phyloP scores from a whole-genome alignment of 805 yeast genomes.

The Pichia exigua region DNA sequence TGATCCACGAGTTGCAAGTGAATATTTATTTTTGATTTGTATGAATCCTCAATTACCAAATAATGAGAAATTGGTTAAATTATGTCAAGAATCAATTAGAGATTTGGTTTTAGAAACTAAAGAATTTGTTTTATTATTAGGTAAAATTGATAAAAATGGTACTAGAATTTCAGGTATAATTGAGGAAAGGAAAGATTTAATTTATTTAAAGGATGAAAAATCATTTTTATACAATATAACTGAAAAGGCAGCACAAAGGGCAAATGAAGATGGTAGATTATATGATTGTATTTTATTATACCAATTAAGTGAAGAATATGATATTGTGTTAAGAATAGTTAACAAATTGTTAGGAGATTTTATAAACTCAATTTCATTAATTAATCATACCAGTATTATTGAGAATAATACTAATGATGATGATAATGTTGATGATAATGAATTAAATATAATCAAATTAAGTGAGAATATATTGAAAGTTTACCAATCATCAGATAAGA shows the following conservation, averaged over 20 bases:
- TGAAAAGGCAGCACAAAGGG: constrained; percentile 75
- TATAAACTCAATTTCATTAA: constrained; percentile 53
- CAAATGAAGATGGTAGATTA: constrained; percentile 85
- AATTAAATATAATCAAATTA: constrained; percentile 39
- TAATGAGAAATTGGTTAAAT: constrained; percentile 35
- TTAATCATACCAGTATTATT: constrained; percentile 12
- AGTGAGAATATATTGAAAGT: constrained; percentile 38
- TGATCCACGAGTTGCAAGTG: constrained; percentile 89
- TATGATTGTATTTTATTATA: constrained; percentile 80
- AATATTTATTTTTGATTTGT: constrained; percentile 69
- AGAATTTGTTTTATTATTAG: constrained; percentile 73
- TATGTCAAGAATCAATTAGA: constrained; percentile 71
- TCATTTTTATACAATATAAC: constrained; percentile 65
- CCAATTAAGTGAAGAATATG: constrained; percentile 82
- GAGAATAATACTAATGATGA: constrained; percentile 14
- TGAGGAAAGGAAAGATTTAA: constrained; percentile 63
- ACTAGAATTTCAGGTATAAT: constrained; percentile 74
- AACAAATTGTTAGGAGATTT: constrained; percentile 74
- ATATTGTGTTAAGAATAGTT: constrained; percentile 66
- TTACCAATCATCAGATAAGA: constrained; percentile 49
- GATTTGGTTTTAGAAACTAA: constrained; percentile 82
- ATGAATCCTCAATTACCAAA: constrained; percentile 31
- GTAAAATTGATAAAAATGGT: constrained; percentile 76
- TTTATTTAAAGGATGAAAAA: constrained; percentile 49
- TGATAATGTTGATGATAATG: constrained; percentile 28